phyloP scores from a whole-genome alignment of 306 rosid genomes.

The Trifolium dubium region DNA sequence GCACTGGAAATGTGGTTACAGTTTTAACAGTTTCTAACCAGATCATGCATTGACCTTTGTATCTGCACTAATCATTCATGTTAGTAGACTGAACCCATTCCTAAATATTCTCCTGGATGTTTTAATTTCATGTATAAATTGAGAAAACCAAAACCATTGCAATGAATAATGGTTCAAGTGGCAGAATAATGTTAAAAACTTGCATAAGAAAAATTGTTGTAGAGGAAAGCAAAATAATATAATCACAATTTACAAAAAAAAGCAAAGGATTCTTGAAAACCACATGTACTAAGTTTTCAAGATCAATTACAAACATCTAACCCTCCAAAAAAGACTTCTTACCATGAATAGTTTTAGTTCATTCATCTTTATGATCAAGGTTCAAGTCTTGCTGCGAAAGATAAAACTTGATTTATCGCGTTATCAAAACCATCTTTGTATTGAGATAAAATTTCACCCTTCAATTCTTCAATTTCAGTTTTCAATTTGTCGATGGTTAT shows the following conservation, averaged over 20 bases:
- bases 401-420: neutral
- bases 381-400: neutral
- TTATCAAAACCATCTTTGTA: neutral
- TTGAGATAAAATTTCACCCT: neutral
- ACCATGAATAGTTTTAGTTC: neutral
- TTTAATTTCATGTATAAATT: neutral
- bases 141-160: too few relatives aligned
- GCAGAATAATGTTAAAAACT: too few relatives aligned
- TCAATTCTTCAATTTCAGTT: neutral
- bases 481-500: neutral
- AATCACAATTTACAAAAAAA: too few relatives aligned
- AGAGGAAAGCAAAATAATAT: too few relatives aligned
- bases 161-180: too few relatives aligned
- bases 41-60: constrained; percentile 10
- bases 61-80: constrained; percentile 17
- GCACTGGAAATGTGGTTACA: neutral
- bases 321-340: neutral
- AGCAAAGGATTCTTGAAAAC: too few relatives aligned
- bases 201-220: too few relatives aligned
- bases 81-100: constrained; percentile 14
- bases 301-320: too few relatives aligned
- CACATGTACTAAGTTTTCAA: too few relatives aligned
- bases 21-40: constrained; percentile 5
- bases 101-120: constrained; percentile 12
- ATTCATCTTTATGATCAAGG: neutral